Conservation (phyloP, 176 grass and related monocot species). For the Aegilops tauschii region DNA sequence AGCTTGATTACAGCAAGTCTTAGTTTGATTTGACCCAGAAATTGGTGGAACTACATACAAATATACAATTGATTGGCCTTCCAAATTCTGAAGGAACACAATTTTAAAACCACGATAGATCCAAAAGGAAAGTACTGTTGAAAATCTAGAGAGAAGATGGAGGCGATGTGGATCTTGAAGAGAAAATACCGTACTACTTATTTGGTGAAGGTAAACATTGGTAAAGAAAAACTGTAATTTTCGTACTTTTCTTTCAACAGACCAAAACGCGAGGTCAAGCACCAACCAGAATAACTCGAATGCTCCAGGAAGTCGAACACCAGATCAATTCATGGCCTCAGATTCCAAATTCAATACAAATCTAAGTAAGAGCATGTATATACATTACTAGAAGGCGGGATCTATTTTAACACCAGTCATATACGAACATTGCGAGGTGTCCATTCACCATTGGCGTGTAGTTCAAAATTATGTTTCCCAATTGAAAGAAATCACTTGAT, state of each 20-base stretch:
- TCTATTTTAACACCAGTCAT: too few species aligned
- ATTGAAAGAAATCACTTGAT: too few species aligned
- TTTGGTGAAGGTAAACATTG: too few species aligned
- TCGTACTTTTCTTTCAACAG: too few species aligned
- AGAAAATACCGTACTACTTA: neutral
- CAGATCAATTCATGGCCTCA: too few species aligned
- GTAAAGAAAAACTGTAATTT: too few species aligned
- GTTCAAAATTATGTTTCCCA: too few species aligned
- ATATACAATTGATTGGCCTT: neutral
- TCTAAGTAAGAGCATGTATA: too few species aligned
- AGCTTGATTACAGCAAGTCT: neutral
- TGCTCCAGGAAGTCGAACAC: neutral
- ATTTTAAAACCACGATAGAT: neutral
- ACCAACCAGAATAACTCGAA: neutral
- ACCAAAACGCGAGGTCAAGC: neutral
- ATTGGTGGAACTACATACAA: neutral
- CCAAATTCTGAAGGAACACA: neutral
- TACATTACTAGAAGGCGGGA: too few species aligned
- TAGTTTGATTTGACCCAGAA: neutral
- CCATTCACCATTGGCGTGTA: too few species aligned
- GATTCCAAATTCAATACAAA: too few species aligned
- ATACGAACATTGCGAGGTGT: too few species aligned
- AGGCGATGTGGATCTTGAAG: neutral
- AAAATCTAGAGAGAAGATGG: neutral
- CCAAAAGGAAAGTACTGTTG: neutral